Conservation (phyloP, 352 stramenopile genomes). For the Globisporangium orthogonon region DNA sequence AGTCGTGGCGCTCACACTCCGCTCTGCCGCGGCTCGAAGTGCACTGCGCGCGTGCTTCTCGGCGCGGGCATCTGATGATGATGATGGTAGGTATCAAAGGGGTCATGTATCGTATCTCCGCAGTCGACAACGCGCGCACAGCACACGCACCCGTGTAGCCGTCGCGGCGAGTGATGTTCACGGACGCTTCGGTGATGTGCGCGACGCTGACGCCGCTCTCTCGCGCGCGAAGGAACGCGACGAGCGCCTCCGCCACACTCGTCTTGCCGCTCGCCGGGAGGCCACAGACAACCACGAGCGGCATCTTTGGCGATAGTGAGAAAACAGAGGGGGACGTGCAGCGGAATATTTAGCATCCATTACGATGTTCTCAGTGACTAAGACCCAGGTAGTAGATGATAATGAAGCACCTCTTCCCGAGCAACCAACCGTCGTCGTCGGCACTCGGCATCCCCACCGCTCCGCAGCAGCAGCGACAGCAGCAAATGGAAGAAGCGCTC, state of each 20-base stretch:
- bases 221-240: constrained; percentile 32
- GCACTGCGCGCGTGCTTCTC: constrained; percentile 73
- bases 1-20: constrained; percentile 43
- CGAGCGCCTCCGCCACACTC: constrained; percentile 40
- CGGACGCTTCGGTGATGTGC: constrained; percentile 46
- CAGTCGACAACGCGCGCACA: background rate
- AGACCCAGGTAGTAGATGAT: background rate
- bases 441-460: too few species aligned
- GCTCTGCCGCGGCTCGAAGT: constrained; percentile 58
- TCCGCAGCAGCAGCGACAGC: background rate
- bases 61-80: constrained; percentile 31
- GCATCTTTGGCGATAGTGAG: constrained; percentile 28
- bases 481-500: constrained; percentile 3
- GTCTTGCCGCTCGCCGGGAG: constrained; percentile 69
- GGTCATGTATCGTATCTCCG: too few species aligned
- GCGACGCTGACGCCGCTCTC: constrained; percentile 35
- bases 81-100: background rate
- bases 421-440: background rate
- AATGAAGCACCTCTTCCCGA: constrained; percentile 3
- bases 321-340: background rate
- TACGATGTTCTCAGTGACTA: background rate
- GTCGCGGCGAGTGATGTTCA: constrained; percentile 50
- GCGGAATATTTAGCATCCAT: background rate
- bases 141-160: constrained; percentile 46
- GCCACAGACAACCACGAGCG: constrained; percentile 68